Evolutionary conservation across 129 eudicot species (phyloP).

Genomic region (Calendula officinalis): DNA sequence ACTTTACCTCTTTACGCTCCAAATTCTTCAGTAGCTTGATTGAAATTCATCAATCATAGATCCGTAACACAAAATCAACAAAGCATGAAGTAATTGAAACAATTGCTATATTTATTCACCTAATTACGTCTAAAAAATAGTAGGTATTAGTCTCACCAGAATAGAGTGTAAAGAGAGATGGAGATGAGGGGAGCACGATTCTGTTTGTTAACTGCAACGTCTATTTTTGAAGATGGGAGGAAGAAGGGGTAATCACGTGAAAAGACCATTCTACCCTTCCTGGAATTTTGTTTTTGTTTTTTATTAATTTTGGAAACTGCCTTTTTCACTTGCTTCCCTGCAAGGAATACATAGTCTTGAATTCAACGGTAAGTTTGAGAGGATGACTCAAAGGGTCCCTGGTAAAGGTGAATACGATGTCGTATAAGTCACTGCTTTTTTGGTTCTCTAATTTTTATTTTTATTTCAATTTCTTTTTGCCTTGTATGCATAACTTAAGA

Average conservation of each 20-base stretch:
- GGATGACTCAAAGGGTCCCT: conserved; percentile 26
- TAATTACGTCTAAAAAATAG: conserved; percentile 3
- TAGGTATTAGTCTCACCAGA: conserved; percentile 34
- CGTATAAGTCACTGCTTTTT: neutral
- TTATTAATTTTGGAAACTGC: neutral
- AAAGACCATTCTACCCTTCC: conserved; percentile 17
- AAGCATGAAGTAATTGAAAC: neutral
- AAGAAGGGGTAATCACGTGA: conserved; percentile 4
- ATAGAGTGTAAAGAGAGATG: conserved; percentile 16
- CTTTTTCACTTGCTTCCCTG: conserved; percentile 26
- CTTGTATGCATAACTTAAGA: too few species aligned
- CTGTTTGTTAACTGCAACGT: conserved; percentile 49
- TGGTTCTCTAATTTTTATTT: neutral
- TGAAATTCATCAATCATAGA: neutral
- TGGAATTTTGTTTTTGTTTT: neutral
- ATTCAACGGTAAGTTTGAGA: conserved; percentile 45
- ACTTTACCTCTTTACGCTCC: neutral
- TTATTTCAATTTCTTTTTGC: neutral
- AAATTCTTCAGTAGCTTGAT: conserved; percentile 8
- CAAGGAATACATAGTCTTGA: conserved; percentile 22
- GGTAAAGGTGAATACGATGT: conserved; percentile 10
- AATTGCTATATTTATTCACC: conserved; percentile 24
- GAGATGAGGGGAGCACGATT: conserved; percentile 25
- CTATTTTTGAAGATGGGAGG: conserved; percentile 32
- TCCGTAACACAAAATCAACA: neutral